Evolutionary conservation across 192 early-diverging fungal species (phyloP), one percentile per base, ranked within the genome.

Genomic region (Chytriomyces sp.): DNA sequence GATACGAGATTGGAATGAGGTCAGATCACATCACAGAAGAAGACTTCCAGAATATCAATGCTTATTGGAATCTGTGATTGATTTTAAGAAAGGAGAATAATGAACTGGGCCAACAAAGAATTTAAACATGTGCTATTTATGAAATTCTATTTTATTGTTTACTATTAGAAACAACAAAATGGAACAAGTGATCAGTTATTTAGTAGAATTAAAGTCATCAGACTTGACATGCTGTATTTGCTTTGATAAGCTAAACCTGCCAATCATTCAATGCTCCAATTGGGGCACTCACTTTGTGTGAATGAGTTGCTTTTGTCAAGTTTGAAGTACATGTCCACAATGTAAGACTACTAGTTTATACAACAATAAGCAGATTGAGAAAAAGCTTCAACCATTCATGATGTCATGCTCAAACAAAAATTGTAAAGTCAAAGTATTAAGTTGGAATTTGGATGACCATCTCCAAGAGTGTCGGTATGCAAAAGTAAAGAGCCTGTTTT

Each of bases 41-140:
- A 36, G 60, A 62, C 3, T 38, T 62, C 33, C 8, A 37, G 60
- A 58, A 58, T 26, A 58, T 58, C 56, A 58, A 58, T 58, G 56
- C 56, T 3, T 28, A 58, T 31, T 58, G 56, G 56, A 58, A 58
- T 58, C 56, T 58, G 56, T 26, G 56, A 58, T 28, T 58, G 56
- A 58, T 58, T 62, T 62, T 26, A 1, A 62, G 60, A 33, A 1
- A 32, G 14, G 60, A 62, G 17, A 62, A 62, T 26, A 62, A 49
- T 22, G 44, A 49, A 22, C 22, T 2, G 44, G 44, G 44, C 22
- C 44, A 49, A 49, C 14, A 58, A 58, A 25, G 14, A 28, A 58
- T 58, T 58, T 14, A 28, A 25, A 1, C 31, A 58, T 22, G 28
- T 25, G 28, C 28, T 22, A 0, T 28, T 1, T 58, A 14, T 28